These are phyloP conservation scores for Tolypocladium endophyticum DNA, from an alignment of 2,329 filamentous ascomycete species.

Conservation along the genomic window DNA sequence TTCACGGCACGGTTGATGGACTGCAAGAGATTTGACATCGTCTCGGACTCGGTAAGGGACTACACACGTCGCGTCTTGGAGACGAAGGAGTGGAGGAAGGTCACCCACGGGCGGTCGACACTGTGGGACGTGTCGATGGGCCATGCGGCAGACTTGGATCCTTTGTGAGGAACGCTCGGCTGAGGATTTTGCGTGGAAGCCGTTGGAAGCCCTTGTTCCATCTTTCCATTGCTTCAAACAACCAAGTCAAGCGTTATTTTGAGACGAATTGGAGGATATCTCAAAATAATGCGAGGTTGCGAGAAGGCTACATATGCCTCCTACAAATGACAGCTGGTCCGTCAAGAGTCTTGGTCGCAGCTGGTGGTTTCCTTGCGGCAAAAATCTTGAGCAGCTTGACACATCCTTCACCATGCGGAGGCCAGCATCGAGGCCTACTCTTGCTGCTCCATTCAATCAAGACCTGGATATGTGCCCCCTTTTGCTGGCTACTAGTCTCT, in stretches of 20 bases:
- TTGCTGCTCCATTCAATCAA: neutral
- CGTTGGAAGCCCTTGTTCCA: neutral
- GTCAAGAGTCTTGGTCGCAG: neutral
- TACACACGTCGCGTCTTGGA: slow-evolving; percentile 11
- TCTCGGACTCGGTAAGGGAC: slow-evolving; percentile 9
- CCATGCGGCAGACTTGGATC: slow-evolving; percentile 9
- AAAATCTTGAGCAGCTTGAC: neutral
- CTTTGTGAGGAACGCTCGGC: slow-evolving; percentile 2
- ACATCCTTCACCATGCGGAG: neutral
- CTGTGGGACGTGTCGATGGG: slow-evolving; percentile 12
- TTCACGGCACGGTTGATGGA: slow-evolving; percentile 14
- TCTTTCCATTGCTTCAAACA: neutral
- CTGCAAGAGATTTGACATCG: slow-evolving; percentile 11
- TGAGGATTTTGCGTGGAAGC: neutral
- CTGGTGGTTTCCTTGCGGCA: neutral
- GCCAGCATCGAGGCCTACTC: neutral
- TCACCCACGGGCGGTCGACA: slow-evolving; percentile 15
- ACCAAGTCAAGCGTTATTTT: neutral
- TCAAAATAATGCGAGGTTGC: neutral
- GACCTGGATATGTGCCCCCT: too few species aligned
- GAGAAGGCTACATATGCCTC: neutral
- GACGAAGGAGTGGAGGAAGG: slow-evolving; percentile 15
- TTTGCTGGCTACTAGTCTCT: too few species aligned
- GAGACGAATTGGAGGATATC: neutral
- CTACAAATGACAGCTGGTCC: neutral